These are phyloP conservation scores for Avicennia marina DNA, from an alignment of 257 asterid species.

Conservation along the genomic window DNA sequence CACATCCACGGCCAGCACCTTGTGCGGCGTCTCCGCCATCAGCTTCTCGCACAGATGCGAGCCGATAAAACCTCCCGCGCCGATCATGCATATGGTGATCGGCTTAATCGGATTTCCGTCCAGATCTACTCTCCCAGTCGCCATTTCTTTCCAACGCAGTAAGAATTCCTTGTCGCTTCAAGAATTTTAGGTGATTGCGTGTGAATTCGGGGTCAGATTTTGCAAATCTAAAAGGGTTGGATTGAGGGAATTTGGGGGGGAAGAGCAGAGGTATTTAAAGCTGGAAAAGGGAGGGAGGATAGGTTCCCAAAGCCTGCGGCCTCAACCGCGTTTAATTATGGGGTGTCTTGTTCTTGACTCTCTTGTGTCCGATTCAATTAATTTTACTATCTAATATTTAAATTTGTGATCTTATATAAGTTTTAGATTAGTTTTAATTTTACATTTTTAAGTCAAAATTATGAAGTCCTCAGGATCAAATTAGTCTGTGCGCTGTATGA, in stretches of 20 bases:
- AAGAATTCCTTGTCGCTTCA: background rate
- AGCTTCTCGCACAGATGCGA: slow-evolving; percentile 96
- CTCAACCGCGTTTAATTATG: background rate
- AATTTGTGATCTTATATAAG: no score
- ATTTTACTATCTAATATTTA: no score
- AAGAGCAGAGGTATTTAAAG: slow-evolving; percentile 16
- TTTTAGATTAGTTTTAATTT: no score
- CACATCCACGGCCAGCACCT: slow-evolving; percentile 79
- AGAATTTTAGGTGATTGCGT: background rate
- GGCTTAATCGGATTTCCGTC: slow-evolving; percentile 76
- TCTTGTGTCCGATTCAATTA: no score
- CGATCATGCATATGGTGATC: slow-evolving; percentile 86
- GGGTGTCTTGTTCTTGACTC: slow-evolving; percentile 5
- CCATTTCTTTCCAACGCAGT: background rate
- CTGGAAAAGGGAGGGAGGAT: slow-evolving; percentile 16
- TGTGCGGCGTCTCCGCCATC: slow-evolving; percentile 73
- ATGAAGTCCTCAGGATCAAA: no score
- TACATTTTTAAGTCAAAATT: no score
- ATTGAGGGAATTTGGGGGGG: background rate
- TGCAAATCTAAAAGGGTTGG: background rate
- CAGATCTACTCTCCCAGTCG: slow-evolving; percentile 62
- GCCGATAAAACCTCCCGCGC: slow-evolving; percentile 96
- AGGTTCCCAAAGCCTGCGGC: slow-evolving; percentile 6
- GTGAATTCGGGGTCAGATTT: slow-evolving; percentile 5
- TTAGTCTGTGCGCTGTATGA: no score